Evolutionary conservation across 1,284 basidiomycete genomes (phyloP).

Genomic region (Rhodotorula sp.): DNA sequence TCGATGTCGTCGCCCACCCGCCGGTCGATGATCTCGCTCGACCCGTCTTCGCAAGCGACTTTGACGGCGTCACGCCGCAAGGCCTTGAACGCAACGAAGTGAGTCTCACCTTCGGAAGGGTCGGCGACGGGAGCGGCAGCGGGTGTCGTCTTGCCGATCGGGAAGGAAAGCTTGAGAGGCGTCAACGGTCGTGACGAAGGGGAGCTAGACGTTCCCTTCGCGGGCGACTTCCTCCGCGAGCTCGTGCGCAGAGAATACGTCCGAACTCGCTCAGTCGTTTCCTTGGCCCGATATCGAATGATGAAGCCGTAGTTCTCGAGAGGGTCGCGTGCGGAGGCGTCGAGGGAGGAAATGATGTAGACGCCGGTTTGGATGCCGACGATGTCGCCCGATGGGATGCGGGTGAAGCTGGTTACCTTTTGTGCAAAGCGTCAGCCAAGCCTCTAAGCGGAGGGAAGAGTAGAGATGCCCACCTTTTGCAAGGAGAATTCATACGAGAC

Average conservation of each 20-base stretch:
- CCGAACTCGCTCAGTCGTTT: conserved; percentile 63
- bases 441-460: neutral
- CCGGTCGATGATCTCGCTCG: conserved; percentile 63
- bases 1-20: conserved; percentile 62
- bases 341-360: conserved; percentile 85
- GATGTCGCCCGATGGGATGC: conserved; percentile 81
- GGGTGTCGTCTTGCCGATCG: conserved; percentile 1
- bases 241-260: conserved; percentile 79
- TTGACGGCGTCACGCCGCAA: conserved; percentile 47
- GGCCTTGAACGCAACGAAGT: conserved; percentile 55
- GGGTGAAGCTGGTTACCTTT: conserved; percentile 50
- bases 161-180: conserved; percentile 3
- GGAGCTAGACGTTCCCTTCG: too few relatives aligned
- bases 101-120: conserved; percentile 17
- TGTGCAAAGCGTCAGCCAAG: neutral
- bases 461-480: conserved; percentile 53
- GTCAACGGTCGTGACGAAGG: neutral
- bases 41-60: conserved; percentile 47
- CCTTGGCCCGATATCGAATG: conserved; percentile 68
- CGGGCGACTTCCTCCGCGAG: conserved; percentile 15
- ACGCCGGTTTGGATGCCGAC: conserved; percentile 77
- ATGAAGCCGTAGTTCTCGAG: conserved; percentile 82
- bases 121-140: neutral
- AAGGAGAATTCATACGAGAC: conserved; percentile 43
- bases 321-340: conserved; percentile 77